phyloP scores from a whole-genome alignment of 2,329 filamentous ascomycete species.

The Orbilia brochopaga region DNA sequence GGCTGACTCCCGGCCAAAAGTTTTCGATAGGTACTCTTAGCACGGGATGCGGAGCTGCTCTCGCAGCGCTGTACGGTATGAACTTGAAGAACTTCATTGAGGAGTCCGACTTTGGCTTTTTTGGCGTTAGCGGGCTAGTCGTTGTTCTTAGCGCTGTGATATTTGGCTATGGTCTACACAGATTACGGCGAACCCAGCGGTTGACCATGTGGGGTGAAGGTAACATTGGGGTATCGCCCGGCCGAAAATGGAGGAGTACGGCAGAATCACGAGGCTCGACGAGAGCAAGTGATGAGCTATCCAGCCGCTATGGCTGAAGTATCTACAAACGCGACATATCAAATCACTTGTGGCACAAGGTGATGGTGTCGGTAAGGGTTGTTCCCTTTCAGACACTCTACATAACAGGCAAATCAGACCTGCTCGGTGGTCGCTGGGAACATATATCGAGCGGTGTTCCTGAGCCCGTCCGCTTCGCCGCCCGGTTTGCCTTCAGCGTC shows the following conservation, averaged over 20 bases:
- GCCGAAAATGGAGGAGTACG: conserved; percentile 44
- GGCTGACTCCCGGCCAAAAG: too few relatives aligned
- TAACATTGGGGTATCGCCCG: conserved; percentile 55
- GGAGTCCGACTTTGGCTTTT: conserved; percentile 86
- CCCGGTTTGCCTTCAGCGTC: too few relatives aligned
- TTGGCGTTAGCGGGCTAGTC: conserved; percentile 73
- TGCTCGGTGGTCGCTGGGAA: too few relatives aligned
- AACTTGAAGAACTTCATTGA: conserved; percentile 99
- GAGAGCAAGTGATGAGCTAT: conserved; percentile 10
- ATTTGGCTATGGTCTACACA: conserved; percentile 80
- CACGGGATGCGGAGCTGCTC: conserved; percentile 91
- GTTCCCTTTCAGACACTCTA: too few relatives aligned
- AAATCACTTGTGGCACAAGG: too few relatives aligned
- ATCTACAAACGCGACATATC: not conserved
- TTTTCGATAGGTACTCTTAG: conserved; percentile 94
- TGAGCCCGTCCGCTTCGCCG: too few relatives aligned
- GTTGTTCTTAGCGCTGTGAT: conserved; percentile 76
- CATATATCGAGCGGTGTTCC: too few relatives aligned
- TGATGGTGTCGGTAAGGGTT: too few relatives aligned
- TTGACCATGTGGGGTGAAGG: conserved; percentile 81
- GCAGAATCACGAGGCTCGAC: conserved; percentile 22
- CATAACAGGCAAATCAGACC: too few relatives aligned
- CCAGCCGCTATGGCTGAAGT: conserved; percentile 5
- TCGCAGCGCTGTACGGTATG: conserved; percentile 99
- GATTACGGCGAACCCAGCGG: conserved; percentile 82